Evolutionary conservation across 352 stramenopile genomes (phyloP).

Genomic region (Phytophthora megakarya): DNA sequence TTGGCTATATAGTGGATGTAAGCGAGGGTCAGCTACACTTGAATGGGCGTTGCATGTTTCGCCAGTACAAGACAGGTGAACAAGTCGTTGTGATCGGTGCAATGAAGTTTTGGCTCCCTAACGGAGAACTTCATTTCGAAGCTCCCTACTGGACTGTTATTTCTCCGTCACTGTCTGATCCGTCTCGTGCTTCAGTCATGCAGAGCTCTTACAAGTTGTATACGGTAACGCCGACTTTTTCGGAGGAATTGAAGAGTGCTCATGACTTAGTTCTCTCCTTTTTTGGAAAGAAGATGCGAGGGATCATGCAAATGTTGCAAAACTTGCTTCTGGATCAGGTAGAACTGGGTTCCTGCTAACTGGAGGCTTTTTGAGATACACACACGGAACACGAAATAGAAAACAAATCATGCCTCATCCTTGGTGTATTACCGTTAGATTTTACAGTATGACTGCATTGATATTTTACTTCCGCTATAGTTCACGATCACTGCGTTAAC

Average conservation of each 20-base stretch:
- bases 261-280: background rate
- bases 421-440: no score
- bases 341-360: background rate
- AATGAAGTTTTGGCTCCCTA: background rate
- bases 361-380: background rate
- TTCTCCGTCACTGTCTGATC: background rate
- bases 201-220: background rate
- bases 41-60: background rate
- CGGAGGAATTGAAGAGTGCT: background rate
- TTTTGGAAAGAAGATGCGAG: slow-evolving; percentile 1
- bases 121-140: background rate
- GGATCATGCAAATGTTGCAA: slow-evolving; percentile 1
- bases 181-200: background rate
- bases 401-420: no score
- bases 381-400: background rate
- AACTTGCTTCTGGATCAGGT: background rate
- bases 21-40: no score
- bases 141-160: background rate
- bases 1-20: no score
- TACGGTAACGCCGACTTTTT: background rate
- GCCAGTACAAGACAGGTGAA: background rate
- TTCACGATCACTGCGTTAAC: no score
- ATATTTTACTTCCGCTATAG: no score
- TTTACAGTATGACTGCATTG: no score
- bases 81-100: background rate